Evolutionary conservation across 179 eudicot genomes (phyloP).

Genomic region (Nepenthes alata): DNA sequence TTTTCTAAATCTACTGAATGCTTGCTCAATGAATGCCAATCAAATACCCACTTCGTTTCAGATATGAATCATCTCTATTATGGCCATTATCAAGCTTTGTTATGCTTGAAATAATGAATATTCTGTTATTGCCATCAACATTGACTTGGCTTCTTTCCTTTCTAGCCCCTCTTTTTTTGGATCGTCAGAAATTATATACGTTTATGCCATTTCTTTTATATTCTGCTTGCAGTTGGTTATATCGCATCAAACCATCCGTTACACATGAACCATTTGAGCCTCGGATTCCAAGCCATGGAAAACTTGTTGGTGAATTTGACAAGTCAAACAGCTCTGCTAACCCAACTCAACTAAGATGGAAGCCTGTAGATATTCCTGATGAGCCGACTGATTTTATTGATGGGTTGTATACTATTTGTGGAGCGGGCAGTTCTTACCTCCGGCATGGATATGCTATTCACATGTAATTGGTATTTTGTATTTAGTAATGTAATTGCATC

Average conservation of each 20-base stretch:
- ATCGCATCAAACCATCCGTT: constrained; percentile 92
- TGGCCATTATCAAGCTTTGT: too few species aligned
- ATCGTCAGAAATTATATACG: background rate
- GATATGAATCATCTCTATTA: too few species aligned
- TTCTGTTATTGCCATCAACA: too few species aligned
- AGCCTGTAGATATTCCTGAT: constrained; percentile 60
- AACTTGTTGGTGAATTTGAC: constrained; percentile 75
- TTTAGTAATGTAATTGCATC: background rate
- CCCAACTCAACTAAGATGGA: constrained; percentile 94
- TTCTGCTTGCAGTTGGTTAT: constrained; percentile 60
- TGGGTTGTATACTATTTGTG: constrained; percentile 77
- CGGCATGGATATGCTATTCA: constrained; percentile 96
- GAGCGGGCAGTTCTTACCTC: constrained; percentile 92
- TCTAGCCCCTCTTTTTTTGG: too few species aligned
- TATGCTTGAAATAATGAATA: too few species aligned
- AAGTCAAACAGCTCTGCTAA: constrained; percentile 67
- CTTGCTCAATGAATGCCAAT: too few species aligned
- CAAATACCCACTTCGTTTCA: too few species aligned
- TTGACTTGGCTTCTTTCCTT: too few species aligned
- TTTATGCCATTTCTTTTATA: background rate
- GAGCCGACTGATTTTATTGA: constrained; percentile 78
- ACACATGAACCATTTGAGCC: constrained; percentile 93
- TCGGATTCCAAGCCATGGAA: constrained; percentile 51
- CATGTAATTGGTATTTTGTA: constrained; percentile 48
- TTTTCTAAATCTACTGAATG: too few species aligned